phyloP scores from a whole-genome alignment of 2,329 filamentous ascomycete species.

The Orbilia blumenaviensis region DNA sequence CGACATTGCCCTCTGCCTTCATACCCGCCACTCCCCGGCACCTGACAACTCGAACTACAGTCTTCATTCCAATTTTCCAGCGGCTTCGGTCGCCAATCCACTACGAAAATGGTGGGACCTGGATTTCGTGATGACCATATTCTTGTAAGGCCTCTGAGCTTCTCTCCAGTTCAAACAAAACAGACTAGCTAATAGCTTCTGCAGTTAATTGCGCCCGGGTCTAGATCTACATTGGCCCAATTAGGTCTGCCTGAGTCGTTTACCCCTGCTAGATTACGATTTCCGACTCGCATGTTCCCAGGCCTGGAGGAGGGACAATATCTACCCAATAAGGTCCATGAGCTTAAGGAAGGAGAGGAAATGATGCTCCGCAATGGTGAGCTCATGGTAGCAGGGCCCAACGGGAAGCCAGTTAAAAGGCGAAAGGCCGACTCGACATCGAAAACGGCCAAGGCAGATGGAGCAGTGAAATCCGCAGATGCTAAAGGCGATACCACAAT shows the following conservation, averaged over 20 bases:
- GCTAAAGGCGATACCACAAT: conserved; percentile 57
- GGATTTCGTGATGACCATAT: conserved; percentile 58
- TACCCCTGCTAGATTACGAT: conserved; percentile 84
- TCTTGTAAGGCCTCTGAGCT: conserved; percentile 50
- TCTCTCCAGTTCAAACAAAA: neutral
- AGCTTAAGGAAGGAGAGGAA: conserved; percentile 68
- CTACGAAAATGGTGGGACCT: conserved; percentile 30
- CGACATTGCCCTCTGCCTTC: neutral
- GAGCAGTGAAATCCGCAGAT: conserved; percentile 2
- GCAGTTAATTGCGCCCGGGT: conserved; percentile 79
- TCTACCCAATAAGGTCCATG: conserved; percentile 81
- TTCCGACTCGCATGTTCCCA: conserved; percentile 92
- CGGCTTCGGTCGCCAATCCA: neutral
- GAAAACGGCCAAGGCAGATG: conserved; percentile 18
- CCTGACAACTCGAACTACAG: neutral
- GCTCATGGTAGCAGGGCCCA: conserved; percentile 28
- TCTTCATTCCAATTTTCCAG: neutral
- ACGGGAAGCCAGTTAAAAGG: conserved; percentile 50
- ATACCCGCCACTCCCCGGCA: neutral
- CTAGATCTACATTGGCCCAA: conserved; percentile 88
- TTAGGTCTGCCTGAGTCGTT: conserved; percentile 88
- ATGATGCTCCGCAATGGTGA: conserved; percentile 46
- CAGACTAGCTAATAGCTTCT: conserved; percentile 1
- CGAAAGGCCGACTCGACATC: conserved; percentile 36
- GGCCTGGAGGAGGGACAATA: conserved; percentile 79